Evolutionary conservation across 352 stramenopile species (phyloP), one percentile per base, ranked within the genome.

Genomic region (Pythium biforme): DNA sequence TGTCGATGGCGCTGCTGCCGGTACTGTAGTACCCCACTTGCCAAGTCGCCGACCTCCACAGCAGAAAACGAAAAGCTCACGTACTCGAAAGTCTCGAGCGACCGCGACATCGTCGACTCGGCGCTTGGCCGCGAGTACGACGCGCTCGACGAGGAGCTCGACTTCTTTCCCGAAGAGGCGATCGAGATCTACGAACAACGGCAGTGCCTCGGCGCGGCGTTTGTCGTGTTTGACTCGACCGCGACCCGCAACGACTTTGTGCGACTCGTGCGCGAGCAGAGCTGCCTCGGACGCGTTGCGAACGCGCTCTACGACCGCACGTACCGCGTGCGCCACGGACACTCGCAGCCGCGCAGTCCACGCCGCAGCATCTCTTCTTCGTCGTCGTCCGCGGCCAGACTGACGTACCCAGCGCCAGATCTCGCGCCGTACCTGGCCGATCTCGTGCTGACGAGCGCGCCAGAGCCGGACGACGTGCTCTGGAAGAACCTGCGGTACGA

Each of bases 391-490:
- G 14, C 12, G 34, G 12, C 34, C 34, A n/a, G n/a, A n/a, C n/a
- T n/a, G n/a, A n/a, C n/a, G n/a, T n/a, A n/a, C n/a, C n/a, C n/a
- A n/a, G n/a, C n/a, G n/a, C 14, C 34, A 34, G 29, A 34, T 11
- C 54, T 92, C 10, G 69, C 64, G 26, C 71, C 76, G 51, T 63
- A 84, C 31, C 62, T 87, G 7, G 56, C 67, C 3, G 72, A 74
- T 25, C 69, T 90, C n/a, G 66, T 86, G 22, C 68, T 93, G 22
- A 77, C 69, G 20, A 89, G 77, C 54, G 85, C 85, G 17, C 85
- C 85, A 0, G 85, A 94, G 43, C 85, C 85, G 7, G 79, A 91
- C 56, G 85, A 94, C 29, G 73, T 94, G 1, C 78, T 90, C 34
- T 94, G 85, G 85, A 73, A 76, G 39, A 92, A 88, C 65, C 67